Percentiles rank a stretch among this genome's conserved stretches.
phyloP scores from a whole-genome alignment of 2,329 filamentous ascomycete species.

The Xylariales sp. region DNA sequence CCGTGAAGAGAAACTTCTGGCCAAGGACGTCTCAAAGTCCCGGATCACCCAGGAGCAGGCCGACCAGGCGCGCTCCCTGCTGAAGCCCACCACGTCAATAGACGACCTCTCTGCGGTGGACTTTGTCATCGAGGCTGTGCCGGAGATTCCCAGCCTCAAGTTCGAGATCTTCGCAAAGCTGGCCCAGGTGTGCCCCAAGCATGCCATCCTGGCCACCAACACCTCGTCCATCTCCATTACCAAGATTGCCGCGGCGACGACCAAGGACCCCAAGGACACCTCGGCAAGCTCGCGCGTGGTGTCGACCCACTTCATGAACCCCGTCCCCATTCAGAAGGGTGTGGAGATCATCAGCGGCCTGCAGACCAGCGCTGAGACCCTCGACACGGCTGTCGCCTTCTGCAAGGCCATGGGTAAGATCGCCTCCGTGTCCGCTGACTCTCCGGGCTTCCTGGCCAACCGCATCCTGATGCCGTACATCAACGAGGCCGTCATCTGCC shows the following conservation, averaged over 20 bases:
- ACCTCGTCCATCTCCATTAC: conserved; percentile 99
- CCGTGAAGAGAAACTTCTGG: conserved; percentile 77
- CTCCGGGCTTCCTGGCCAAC: conserved; percentile 93
- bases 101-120: conserved; percentile 79
- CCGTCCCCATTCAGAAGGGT: conserved; percentile 92
- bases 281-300: conserved; percentile 83
- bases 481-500: conserved; percentile 90
- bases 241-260: conserved; percentile 85
- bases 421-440: conserved; percentile 79
- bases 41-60: conserved; percentile 80
- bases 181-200: conserved; percentile 73
- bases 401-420: conserved; percentile 93
- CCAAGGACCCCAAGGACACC: conserved; percentile 71
- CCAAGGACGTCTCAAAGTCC: conserved; percentile 87
- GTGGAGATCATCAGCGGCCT: conserved; percentile 96
- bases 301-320: conserved; percentile 99
- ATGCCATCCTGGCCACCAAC: conserved; percentile 93
- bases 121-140: conserved; percentile 96
- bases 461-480: conserved; percentile 99
- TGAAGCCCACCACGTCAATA: conserved; percentile 68
- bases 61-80: conserved; percentile 63
- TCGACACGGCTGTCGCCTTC: conserved; percentile 79
- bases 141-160: conserved; percentile 86
- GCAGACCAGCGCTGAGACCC: conserved; percentile 79
- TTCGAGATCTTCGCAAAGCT: conserved; percentile 80